phyloP scores from a whole-genome alignment of 2,329 filamentous ascomycete species.

The Trichoderma guizhouense region DNA sequence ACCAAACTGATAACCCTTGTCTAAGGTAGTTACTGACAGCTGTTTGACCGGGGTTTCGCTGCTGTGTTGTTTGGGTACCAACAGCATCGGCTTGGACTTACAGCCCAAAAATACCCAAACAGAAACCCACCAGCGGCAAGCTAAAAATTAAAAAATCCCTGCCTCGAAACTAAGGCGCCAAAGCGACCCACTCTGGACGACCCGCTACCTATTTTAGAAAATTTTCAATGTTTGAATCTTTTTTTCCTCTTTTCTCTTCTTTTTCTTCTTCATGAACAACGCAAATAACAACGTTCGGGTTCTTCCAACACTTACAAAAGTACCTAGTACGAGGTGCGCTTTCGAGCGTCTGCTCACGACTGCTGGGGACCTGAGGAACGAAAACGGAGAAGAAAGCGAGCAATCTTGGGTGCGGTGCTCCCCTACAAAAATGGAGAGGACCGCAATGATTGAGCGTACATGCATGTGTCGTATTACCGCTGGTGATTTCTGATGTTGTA shows the following conservation, averaged over 20 bases:
- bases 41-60: background rate
- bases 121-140: background rate
- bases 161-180: constrained; percentile 7
- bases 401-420: constrained; percentile 60
- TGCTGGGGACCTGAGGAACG: constrained; percentile 42
- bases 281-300: constrained; percentile 44
- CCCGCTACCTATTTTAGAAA: constrained; percentile 20
- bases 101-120: background rate
- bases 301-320: constrained; percentile 27
- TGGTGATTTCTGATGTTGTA: constrained; percentile 6
- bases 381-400: constrained; percentile 53
- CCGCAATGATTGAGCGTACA: constrained; percentile 60
- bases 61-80: background rate
- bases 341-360: constrained; percentile 44
- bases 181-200: constrained; percentile 12
- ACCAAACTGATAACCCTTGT: background rate
- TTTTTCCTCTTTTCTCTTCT: constrained; percentile 27
- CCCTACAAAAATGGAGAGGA: constrained; percentile 50
- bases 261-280: constrained; percentile 42
- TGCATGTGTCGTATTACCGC: constrained; percentile 23
- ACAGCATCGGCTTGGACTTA: background rate
- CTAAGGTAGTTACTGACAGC: background rate
- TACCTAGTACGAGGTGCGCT: constrained; percentile 47
- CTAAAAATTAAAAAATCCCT: background rate
- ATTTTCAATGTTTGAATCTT: constrained; percentile 11